These are phyloP conservation scores for Kodamaea neixiangensis DNA, from an alignment of 805 yeast species.

Conservation along the genomic window DNA sequence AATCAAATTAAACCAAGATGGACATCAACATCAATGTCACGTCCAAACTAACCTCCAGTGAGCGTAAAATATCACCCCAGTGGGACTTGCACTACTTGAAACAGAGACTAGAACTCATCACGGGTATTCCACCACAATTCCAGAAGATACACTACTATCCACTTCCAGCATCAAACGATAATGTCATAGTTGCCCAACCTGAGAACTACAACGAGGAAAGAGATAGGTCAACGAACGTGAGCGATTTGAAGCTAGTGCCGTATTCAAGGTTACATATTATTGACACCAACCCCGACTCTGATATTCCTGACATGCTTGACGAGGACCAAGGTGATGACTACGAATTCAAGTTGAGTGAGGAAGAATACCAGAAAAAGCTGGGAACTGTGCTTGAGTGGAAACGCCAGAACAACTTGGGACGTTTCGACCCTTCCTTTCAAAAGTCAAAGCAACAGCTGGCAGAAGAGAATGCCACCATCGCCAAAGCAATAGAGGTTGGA, in stretches of 20 bases:
- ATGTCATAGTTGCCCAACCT: slow-evolving; percentile 25
- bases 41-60: slow-evolving; percentile 68
- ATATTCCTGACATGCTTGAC: slow-evolving; percentile 39
- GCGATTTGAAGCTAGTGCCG: slow-evolving; percentile 32
- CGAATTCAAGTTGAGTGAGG: slow-evolving; percentile 53
- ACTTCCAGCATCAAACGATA: slow-evolving; percentile 37
- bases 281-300: slow-evolving; percentile 56
- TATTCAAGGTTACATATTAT: slow-evolving; percentile 57
- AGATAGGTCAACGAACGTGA: slow-evolving; percentile 20
- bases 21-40: slow-evolving; percentile 60
- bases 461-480: slow-evolving; percentile 28
- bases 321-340: slow-evolving; percentile 21
- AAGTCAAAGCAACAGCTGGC: slow-evolving; percentile 29
- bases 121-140: slow-evolving; percentile 66
- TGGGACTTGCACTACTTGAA: slow-evolving; percentile 62
- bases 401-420: slow-evolving; percentile 62
- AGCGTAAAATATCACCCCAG: slow-evolving; percentile 59
- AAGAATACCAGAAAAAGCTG: slow-evolving; percentile 57
- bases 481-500: slow-evolving; percentile 43
- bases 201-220: slow-evolving; percentile 16
- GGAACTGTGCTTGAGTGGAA: slow-evolving; percentile 82
- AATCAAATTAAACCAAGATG: slow-evolving; percentile 1
- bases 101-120: slow-evolving; percentile 59
- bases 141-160: slow-evolving; percentile 55
- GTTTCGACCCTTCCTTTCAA: slow-evolving; percentile 60